phyloP scores from a whole-genome alignment of 1,284 basidiomycete genomes.

The Malassezia pachydermatis region DNA sequence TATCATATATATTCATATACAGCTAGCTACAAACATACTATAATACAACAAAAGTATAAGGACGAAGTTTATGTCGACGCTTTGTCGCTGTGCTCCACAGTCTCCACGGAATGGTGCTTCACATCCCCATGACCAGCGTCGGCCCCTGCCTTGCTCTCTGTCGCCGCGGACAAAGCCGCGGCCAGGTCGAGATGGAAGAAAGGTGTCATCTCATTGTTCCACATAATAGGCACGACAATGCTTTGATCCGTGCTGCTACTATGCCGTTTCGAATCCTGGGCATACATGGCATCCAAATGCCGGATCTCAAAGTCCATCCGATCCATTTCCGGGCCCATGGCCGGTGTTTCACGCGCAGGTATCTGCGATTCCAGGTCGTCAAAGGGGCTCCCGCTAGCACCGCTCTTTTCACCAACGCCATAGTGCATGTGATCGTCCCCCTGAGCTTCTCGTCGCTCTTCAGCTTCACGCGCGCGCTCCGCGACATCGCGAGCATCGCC shows the following conservation, averaged over 20 bases:
- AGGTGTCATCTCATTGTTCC: slow-evolving; percentile 54
- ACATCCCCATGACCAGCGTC: too few relatives aligned
- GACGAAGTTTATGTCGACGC: too few relatives aligned
- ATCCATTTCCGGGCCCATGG: slow-evolving; percentile 3
- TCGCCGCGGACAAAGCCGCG: slow-evolving; percentile 54
- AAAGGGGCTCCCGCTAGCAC: too few relatives aligned
- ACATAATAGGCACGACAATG: slow-evolving; percentile 48
- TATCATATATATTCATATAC: too few relatives aligned
- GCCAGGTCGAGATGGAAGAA: slow-evolving; percentile 77
- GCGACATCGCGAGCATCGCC: slow-evolving; percentile 13
- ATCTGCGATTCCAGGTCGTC: slow-evolving; percentile 4
- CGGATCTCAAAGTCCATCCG: slow-evolving; percentile 2
- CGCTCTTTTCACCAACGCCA: neutral
- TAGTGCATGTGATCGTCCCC: neutral
- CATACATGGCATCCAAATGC: slow-evolving; percentile 11
- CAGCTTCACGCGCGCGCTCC: neutral
- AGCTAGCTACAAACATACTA: too few relatives aligned
- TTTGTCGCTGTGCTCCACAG: too few relatives aligned
- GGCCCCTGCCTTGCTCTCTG: slow-evolving; percentile 7
- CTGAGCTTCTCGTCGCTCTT: too few relatives aligned
- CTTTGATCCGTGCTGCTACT: neutral
- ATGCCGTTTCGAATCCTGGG: neutral
- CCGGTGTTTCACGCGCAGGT: neutral
- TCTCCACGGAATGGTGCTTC: too few relatives aligned
- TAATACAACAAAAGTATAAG: too few relatives aligned